Base-by-base conservation (phyloP, 2,329 filamentous ascomycete species). In the Dryadomyces quercus-mongolicae region DNA sequence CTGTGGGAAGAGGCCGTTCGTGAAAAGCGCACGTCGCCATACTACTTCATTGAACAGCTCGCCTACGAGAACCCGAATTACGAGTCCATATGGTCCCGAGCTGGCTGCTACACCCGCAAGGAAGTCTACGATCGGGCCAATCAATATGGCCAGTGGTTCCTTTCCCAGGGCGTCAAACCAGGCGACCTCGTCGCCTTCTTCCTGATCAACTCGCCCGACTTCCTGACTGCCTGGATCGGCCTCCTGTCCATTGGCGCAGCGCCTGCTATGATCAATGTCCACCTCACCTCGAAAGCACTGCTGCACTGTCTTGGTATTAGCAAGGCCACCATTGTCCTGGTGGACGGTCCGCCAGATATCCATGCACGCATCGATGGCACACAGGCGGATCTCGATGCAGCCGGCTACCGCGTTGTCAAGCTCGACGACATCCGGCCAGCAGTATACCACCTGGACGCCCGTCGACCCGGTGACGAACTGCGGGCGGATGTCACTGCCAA, bases 191-290 rank as follows among this genome's bases (percentile, higher is more conserved):
- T 87, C 1, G 80, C 75, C 3, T 72, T 88, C 56, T 86, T 84
- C 65, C 77, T 87, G 66, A 75, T 74, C 61, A 88, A 88, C 65
- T 78, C 80, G 15, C 74, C 81, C 0, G 82, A 88, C 54, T 86
- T 87, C 60, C 61, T 85, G 9, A 78, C 85, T 50, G 75, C 76
- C 3, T 85, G 83, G 78, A 63, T 87, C 44, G 84, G 78, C 0
- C 68, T 84, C 3, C 78, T 78, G 73, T 75, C 80, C 10, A 77
- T 88, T 54, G 85, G 85, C 3, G 80, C 80, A 15, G 82, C 81
- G 0, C 85, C 85, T 0, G 84, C 85, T 0, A 76, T 85, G 66
- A 83, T 88, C 64, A 88, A 88, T 64, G 80, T 84, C 64, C 83
- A 88, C 62, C 69, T 88, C 8, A 72, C 75, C 8, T 80, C 78